Percentiles rank a stretch among this genome's conserved stretches.
Conservation (phyloP, 495 filamentous ascomycete species). For the Neurospora cerealis region DNA sequence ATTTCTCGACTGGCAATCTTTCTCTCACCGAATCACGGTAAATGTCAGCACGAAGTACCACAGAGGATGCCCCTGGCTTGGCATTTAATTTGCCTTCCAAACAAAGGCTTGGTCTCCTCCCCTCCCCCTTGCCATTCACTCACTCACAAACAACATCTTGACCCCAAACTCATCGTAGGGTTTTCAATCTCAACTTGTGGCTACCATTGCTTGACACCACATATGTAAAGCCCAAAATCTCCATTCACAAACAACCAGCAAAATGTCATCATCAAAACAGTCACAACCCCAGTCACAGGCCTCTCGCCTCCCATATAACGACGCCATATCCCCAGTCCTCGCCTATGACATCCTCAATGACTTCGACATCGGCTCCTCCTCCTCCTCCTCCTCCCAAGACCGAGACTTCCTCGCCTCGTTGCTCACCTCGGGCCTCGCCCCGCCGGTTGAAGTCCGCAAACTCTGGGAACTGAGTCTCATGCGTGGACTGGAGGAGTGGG, state of each 20-base stretch:
- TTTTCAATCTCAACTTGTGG: background rate
- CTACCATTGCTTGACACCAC: background rate
- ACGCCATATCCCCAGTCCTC: background rate
- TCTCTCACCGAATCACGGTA: background rate
- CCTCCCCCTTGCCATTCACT: background rate
- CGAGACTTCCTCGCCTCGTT: constrained; percentile 15
- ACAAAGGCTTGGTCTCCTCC: background rate
- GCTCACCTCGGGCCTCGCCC: constrained; percentile 10
- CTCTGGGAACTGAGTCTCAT: constrained; percentile 16
- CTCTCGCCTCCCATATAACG: background rate
- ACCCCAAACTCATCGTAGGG: background rate
- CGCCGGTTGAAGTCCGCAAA: constrained; percentile 16
- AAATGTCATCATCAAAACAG: background rate
- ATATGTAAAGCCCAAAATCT: background rate
- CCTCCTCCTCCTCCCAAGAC: constrained; percentile 15
- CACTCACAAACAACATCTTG: background rate
- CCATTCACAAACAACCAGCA: background rate
- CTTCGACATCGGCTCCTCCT: constrained; percentile 22
- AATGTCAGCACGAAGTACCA: background rate
- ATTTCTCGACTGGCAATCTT: background rate
- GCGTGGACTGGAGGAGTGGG: constrained; percentile 24
- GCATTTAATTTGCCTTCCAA: background rate
- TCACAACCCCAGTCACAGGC: background rate
- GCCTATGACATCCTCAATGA: constrained; percentile 11
- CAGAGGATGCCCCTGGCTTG: background rate